Conservation (phyloP, 495 filamentous ascomycete genomes). For the Clohesyomyces aquaticus region DNA sequence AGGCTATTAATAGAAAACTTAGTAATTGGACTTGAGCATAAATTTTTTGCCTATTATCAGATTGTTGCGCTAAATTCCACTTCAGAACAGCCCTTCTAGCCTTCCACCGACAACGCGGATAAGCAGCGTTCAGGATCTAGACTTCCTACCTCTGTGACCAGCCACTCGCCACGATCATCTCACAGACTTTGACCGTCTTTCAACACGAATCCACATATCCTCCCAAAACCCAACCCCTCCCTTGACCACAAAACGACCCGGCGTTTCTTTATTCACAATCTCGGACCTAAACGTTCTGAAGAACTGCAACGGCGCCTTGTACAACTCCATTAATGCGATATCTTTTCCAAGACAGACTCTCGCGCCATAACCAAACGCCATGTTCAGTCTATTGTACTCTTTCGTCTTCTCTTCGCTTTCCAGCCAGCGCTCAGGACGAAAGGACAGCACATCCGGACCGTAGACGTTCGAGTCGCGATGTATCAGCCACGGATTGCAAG, state of each 20-base stretch:
- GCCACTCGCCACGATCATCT: no score
- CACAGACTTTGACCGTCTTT: no score
- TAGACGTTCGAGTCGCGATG: slow-evolving; percentile 57
- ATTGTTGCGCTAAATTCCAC: no score
- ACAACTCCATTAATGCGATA: slow-evolving; percentile 62
- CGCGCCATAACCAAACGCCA: slow-evolving; percentile 60
- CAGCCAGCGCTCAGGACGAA: slow-evolving; percentile 51
- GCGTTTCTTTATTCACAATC: slow-evolving; percentile 43
- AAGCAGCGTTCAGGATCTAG: no score
- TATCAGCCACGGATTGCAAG: slow-evolving; percentile 58
- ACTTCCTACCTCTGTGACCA: no score
- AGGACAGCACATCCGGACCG: slow-evolving; percentile 53
- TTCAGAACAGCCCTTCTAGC: no score
- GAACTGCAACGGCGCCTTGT: slow-evolving; percentile 49
- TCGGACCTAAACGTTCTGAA: slow-evolving; percentile 44
- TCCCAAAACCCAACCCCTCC: slow-evolving; percentile 56
- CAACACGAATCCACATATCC: slow-evolving; percentile 28
- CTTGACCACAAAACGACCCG: slow-evolving; percentile 51
- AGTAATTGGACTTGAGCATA: no score
- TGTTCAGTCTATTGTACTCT: slow-evolving; percentile 56
- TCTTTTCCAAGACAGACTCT: slow-evolving; percentile 59
- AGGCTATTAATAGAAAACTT: no score
- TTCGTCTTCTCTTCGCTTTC: slow-evolving; percentile 50
- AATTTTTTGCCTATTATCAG: no score
- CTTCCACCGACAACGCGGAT: no score